Evolutionary conservation across 805 yeast genomes (phyloP), one percentile per base, ranked within the genome.

Genomic region (Pachysolen tannophilus): DNA sequence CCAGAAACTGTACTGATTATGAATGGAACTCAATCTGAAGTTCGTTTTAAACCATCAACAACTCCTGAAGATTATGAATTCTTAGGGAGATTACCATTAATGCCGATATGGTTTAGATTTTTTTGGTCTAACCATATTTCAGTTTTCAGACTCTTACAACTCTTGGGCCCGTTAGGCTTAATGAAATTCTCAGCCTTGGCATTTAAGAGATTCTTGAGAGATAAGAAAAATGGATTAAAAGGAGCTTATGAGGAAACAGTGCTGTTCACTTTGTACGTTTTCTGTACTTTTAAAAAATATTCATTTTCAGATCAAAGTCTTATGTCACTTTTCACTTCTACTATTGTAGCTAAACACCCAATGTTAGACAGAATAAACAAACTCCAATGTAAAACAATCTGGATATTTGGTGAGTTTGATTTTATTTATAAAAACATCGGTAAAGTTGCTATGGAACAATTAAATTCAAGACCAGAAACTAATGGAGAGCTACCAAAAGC

Each of bases 361-460:
- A 63, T 82, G 37, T 55, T 69, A 45, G 88, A 82, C 49, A 69
- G 78, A 39, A 53, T 77, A 25, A 46, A 52, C 7, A 44, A 50
- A 10, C 53, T 67, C 15, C 47, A 60, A 6, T 53, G 51, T 3
- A 55, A 61, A 29, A 59, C 69, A 2, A 51, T 75, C 44, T 60
- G 75, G 53, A 47, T 71, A 7, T 83, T 81, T 52, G 94, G 92
- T 0, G 72, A 77, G 43, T 72, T 64, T 43, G 94, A 83, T 49
- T 82, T 83, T 66, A 82, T 82, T 92, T 76, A 73, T 44, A 67
- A 63, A 23, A 69, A 67, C 24, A 79, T 81, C 20, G 87, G 86
- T 4, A 46, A 53, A 15, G 63, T 65, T 18, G 67, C 66, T 28
- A 59, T 53, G 2, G 45, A 56, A 13, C 43, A 48, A 32, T 42